Evolutionary conservation across 2,329 filamentous ascomycete genomes (phyloP).

Genomic region (Clonostachys rosea): DNA sequence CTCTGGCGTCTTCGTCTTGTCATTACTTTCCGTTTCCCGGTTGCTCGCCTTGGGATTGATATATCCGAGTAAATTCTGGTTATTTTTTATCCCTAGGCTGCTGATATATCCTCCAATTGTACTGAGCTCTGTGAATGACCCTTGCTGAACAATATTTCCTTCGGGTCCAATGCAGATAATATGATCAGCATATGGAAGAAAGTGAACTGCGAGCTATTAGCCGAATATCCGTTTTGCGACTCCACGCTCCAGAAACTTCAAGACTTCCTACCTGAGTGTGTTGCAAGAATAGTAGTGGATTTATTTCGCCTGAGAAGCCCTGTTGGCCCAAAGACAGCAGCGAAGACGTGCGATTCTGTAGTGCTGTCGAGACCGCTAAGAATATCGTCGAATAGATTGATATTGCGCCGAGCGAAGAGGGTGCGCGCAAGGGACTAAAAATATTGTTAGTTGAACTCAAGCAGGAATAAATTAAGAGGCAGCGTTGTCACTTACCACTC

Average conservation of each 20-base stretch:
- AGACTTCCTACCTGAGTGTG: slow-evolving; percentile 17
- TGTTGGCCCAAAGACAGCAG: slow-evolving; percentile 24
- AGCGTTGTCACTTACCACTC: slow-evolving; percentile 14
- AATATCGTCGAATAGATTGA: slow-evolving; percentile 31
- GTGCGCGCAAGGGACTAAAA: slow-evolving; percentile 23
- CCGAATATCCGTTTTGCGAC: slow-evolving; percentile 24
- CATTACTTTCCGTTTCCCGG: too few species aligned
- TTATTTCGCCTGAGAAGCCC: slow-evolving; percentile 25
- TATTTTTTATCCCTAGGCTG: slow-evolving; percentile 19
- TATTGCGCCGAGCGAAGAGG: slow-evolving; percentile 19
- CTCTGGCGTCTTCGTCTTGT: too few species aligned
- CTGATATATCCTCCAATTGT: slow-evolving; percentile 27
- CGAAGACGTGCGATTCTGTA: slow-evolving; percentile 33
- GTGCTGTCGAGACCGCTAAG: slow-evolving; percentile 32
- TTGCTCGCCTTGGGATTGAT: slow-evolving; percentile 8
- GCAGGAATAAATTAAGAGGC: slow-evolving; percentile 1
- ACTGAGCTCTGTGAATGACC: slow-evolving; percentile 27
- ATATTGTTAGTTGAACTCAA: slow-evolving; percentile 5
- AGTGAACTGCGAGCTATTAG: slow-evolving; percentile 24
- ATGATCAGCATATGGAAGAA: slow-evolving; percentile 32
- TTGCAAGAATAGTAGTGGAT: slow-evolving; percentile 22
- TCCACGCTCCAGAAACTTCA: not conserved
- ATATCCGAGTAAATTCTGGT: slow-evolving; percentile 14
- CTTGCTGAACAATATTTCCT: slow-evolving; percentile 34
- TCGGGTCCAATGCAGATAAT: slow-evolving; percentile 34